Base-by-base conservation (phyloP, 176 grass and related monocot species). In the Rhynchospora pubera region DNA sequence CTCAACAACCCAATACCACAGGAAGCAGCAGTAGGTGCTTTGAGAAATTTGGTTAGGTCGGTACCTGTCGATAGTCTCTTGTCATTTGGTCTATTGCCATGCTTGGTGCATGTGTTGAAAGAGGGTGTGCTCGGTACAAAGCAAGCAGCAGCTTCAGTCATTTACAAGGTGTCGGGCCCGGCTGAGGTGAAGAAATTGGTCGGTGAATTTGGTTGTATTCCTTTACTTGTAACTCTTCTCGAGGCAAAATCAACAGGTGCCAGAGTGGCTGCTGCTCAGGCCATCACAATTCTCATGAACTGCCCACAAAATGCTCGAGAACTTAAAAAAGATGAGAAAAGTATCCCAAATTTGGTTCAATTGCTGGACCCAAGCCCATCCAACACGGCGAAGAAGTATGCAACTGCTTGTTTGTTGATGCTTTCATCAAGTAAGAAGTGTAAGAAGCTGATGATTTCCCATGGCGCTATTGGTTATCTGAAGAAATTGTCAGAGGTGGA, bases 341-440 rank as follows among this genome's bases (percentile, higher is more conserved):
- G 92, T 76, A 87, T 97, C 75, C 92, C 88, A 7, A 94, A 89
- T 86, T 87, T 94, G 87, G 90, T 98, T 21, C 95, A 93, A 62
- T 83, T 98, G 89, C 87, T 94, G 2, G 88, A 94, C 50, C 95
- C 90, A 18, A 93, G 90, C 78, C 92, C 88, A 2, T 79, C 83
- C 57, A 98, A 98, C 81, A 98, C 88, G 3, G 90, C 90, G 0
- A 98, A 94, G 90, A 97, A 98, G 92, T 94, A 98, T 52, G 95
- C 92, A 18, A 88, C 94, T 73, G 88, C 90, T 6, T 94, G 88
- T 82, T 88, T 97, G 16, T 69, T 94, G 77, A 52, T 62, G 7
- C 82, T 94, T 42, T 92, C 91, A 3, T 75, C 88, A 65, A 90
- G 90, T 79, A 97, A 94, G 81, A 89, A 87, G 28, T 97, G 87